Evolutionary conservation across 179 eudicot genomes (phyloP), one percentile per base, ranked within the genome.

Genomic region (Actinidia polygama): DNA sequence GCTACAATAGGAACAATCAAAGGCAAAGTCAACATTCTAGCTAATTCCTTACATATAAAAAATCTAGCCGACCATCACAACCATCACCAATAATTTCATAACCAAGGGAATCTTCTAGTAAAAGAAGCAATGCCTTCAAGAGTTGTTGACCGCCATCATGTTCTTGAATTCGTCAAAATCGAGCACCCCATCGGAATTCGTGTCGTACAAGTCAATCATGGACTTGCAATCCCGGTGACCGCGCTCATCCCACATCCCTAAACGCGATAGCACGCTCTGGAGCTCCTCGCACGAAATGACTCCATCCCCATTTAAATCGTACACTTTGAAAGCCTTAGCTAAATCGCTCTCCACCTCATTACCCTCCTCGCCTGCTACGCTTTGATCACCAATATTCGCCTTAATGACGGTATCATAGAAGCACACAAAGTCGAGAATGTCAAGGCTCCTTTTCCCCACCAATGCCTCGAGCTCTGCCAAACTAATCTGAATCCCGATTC

Each of bases 101-200:
- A 30, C 36, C 36, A 30, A 30, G 36, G 36, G 36, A 30, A 30
- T 30, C 36, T 30, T 30, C 36, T 30, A 30, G 36, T 30, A 30
- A 30, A 30, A 30, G 36, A 30, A 30, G 36, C 36, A 30, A 30
- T 30, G 36, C 36, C 36, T 30, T 49, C 14, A 49, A n/a, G 76
- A 49, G 24, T 72, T 5, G 30, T 14, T 74, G 30, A 49, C 49
- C 78, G 71, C 24, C 98, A 93, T 93, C 98, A 94, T 94, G 15
- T 51, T 83, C 91, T 92, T 93, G 58, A 94, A 93, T 90, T 94
- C 98, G 4, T 90, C 87, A 78, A 94, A 94, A 84, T 94, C 97
- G 5, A 94, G 89, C 68, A 87, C 73, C 66, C 98, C 98, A 70
- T 93, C 97, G 0, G 86, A 83, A 80, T 93, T 92, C 19, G 69